These are phyloP conservation scores for Diddensiella santjacobensis DNA, from an alignment of 805 yeast genomes.

Conservation along the genomic window DNA sequence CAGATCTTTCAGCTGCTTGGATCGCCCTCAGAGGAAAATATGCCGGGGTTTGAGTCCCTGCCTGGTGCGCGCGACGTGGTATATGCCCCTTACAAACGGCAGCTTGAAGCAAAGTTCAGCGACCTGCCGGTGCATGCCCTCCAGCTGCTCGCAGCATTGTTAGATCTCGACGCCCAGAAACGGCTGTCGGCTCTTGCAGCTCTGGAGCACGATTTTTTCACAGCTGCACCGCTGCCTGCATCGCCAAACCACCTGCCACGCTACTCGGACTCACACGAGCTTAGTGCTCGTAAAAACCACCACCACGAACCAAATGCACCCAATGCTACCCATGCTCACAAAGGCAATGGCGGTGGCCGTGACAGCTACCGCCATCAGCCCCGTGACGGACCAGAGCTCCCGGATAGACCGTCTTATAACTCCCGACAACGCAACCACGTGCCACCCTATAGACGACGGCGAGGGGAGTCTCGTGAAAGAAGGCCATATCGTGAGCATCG, in stretches of 20 bases:
- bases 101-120: constrained; percentile 40
- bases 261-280: constrained; percentile 85
- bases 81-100: constrained; percentile 28
- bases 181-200: constrained; percentile 82
- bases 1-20: constrained; percentile 80
- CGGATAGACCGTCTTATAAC: no score
- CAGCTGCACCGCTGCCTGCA: constrained; percentile 61
- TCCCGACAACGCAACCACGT: background rate
- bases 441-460: constrained; percentile 5
- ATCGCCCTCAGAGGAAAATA: constrained; percentile 56
- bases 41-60: constrained; percentile 59
- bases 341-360: background rate
- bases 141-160: constrained; percentile 52
- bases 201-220: constrained; percentile 64
- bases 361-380: background rate
- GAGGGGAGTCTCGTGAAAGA: background rate
- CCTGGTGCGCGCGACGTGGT: constrained; percentile 40
- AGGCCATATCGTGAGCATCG: background rate
- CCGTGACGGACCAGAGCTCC: background rate
- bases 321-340: constrained; percentile 14
- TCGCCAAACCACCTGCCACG: constrained; percentile 49
- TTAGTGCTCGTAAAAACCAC: constrained; percentile 43
- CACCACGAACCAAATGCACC: constrained; percentile 18
- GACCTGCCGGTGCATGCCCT: constrained; percentile 27
- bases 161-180: constrained; percentile 64